Evolutionary conservation across 257 asterid genomes (phyloP).

Genomic region (Nicotiana paniculata): DNA sequence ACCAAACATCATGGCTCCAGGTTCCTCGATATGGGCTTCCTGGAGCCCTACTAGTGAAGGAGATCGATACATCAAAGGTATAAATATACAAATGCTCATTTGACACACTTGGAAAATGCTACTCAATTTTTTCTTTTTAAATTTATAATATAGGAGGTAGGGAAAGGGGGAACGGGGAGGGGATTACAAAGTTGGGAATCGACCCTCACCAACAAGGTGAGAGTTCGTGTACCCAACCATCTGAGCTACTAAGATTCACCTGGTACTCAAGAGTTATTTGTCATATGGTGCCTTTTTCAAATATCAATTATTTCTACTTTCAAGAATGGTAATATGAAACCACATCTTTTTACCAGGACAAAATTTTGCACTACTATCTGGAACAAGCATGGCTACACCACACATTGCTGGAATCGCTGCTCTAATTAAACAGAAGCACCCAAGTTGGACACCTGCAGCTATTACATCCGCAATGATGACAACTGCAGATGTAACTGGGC

Average conservation of each 20-base stretch:
- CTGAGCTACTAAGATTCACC: too few relatives aligned
- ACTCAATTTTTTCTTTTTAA: neutral
- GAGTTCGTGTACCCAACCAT: too few relatives aligned
- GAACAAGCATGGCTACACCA: constrained; percentile 72
- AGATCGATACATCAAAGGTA: constrained; percentile 46
- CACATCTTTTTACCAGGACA: constrained; percentile 30
- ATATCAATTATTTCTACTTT: neutral
- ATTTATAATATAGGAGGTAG: too few relatives aligned
- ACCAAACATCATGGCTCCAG: constrained; percentile 74
- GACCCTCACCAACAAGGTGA: too few relatives aligned
- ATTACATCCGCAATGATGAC: constrained; percentile 68
- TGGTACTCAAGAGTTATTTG: too few relatives aligned
- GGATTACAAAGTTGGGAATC: too few relatives aligned
- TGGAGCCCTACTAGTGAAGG: constrained; percentile 68
- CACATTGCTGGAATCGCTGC: constrained; percentile 65
- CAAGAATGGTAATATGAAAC: neutral
- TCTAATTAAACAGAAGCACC: constrained; percentile 56
- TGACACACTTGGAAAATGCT: neutral
- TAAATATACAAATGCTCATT: neutral
- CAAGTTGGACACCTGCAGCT: constrained; percentile 53
- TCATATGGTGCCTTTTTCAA: too few relatives aligned
- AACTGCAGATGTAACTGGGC: constrained; percentile 39
- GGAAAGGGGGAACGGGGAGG: too few relatives aligned
- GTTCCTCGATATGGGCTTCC: constrained; percentile 74
- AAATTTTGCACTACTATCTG: constrained; percentile 49